A percentile compares a stretch with the other conserved stretches of the same genome.
Conservation (phyloP, 495 filamentous ascomycete species). For the Emericellopsis terricola region DNA sequence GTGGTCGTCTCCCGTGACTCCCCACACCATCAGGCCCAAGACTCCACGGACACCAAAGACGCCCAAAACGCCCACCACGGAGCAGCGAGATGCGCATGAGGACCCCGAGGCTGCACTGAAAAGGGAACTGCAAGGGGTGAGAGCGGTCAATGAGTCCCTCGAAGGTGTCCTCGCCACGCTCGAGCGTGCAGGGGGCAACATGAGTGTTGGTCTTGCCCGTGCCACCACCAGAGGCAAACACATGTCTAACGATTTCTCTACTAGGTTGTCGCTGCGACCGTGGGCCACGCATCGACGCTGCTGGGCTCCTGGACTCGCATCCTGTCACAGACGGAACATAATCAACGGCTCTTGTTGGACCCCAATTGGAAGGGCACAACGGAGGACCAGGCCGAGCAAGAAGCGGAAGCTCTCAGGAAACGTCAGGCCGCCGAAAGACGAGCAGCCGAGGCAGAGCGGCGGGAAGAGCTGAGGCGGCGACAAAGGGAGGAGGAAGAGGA, state of each 20-base stretch:
- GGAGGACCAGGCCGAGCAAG: constrained; percentile 65
- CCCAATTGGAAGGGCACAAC: constrained; percentile 78
- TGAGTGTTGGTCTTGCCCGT: constrained; percentile 55
- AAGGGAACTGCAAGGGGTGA: constrained; percentile 64
- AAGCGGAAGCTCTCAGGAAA: constrained; percentile 52
- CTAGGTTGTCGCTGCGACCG: constrained; percentile 71
- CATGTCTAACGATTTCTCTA: not conserved
- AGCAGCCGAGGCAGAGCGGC: constrained; percentile 53
- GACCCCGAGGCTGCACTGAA: constrained; percentile 45
- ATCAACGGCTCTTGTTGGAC: constrained; percentile 78
- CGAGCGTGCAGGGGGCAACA: constrained; percentile 69
- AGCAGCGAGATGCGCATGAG: constrained; percentile 43
- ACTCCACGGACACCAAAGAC: constrained; percentile 3
- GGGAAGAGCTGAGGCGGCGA: constrained; percentile 49
- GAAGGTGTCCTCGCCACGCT: constrained; percentile 67
- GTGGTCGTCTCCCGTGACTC: constrained; percentile 1
- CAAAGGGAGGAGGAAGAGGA: constrained; percentile 59
- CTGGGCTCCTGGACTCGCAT: constrained; percentile 93
- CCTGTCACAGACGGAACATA: constrained; percentile 91
- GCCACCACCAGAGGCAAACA: too few relatives aligned
- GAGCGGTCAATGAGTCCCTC: constrained; percentile 72
- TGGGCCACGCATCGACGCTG: constrained; percentile 77
- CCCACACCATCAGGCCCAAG: not conserved
- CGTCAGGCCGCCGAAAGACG: constrained; percentile 59
- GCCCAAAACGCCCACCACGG: constrained; percentile 29